phyloP scores from a whole-genome alignment of 129 eudicot species.

The Artemisia argyi region DNA sequence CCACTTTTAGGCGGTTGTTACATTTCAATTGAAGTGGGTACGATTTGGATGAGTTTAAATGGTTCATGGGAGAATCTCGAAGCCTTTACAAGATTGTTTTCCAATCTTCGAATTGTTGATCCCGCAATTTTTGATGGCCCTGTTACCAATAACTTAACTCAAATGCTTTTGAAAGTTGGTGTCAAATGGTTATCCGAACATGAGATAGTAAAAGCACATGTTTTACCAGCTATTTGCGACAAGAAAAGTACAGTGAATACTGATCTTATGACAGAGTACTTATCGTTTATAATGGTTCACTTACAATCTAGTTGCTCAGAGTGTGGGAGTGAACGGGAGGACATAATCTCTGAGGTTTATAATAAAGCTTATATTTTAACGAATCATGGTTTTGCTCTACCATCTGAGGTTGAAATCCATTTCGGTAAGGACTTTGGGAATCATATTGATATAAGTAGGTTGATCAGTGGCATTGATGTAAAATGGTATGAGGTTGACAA shows the following conservation, averaged over 20 bases:
- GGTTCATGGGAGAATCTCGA: constrained; percentile 30
- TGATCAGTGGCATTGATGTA: constrained; percentile 54
- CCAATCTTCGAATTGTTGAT: constrained; percentile 61
- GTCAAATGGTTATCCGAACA: constrained; percentile 76
- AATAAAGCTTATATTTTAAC: constrained; percentile 65
- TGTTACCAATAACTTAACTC: constrained; percentile 41
- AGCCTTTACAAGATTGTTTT: constrained; percentile 56
- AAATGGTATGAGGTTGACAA: constrained; percentile 69
- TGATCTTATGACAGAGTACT: constrained; percentile 67
- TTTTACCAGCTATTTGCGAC: constrained; percentile 66
- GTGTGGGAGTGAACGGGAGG: constrained; percentile 59
- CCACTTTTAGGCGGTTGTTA: constrained; percentile 74
- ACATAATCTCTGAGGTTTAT: constrained; percentile 56
- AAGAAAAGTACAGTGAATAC: constrained; percentile 28
- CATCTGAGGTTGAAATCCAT: constrained; percentile 65
- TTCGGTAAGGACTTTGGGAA: constrained; percentile 62
- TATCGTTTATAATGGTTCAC: constrained; percentile 75
- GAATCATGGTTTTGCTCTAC: constrained; percentile 64
- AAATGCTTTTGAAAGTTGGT: constrained; percentile 66
- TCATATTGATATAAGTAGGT: constrained; percentile 44
- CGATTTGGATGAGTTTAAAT: constrained; percentile 74
- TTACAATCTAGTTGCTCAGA: constrained; percentile 60
- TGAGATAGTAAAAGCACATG: constrained; percentile 67
- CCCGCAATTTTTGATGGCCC: constrained; percentile 56
- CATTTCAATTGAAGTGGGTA: constrained; percentile 58